A percentile compares a stretch with the other conserved stretches of the same genome.
These are phyloP conservation scores for Durotheca rogersii DNA, from an alignment of 495 filamentous ascomycete genomes.

Conservation along the genomic window DNA sequence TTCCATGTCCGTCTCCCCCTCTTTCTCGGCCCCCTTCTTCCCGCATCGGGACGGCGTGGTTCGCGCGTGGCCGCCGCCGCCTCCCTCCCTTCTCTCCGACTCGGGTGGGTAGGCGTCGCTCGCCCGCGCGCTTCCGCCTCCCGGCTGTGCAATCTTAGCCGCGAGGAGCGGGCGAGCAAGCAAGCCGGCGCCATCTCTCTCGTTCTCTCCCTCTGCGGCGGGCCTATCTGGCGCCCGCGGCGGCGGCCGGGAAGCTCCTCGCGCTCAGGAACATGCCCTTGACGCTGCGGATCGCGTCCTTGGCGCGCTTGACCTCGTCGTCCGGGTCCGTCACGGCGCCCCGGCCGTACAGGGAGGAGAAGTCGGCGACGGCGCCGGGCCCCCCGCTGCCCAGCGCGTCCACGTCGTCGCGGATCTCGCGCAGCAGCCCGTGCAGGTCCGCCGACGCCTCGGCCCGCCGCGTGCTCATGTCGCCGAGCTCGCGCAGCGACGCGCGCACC, in stretches of 20 bases:
- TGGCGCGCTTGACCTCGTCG: conserved; percentile 76
- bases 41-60: no score
- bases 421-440: conserved; percentile 45
- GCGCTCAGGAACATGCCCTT: conserved; percentile 90
- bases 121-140: no score
- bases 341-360: conserved; percentile 35
- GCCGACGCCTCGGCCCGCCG: conserved; percentile 39
- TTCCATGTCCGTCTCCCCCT: no score
- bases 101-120: no score
- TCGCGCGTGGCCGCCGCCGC: no score
- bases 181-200: no score
- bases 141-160: no score
- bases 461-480: conserved; percentile 50
- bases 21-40: no score
- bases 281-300: conserved; percentile 83
- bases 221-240: conserved; percentile 31
- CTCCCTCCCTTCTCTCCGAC: no score
- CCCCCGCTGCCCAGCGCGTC: conserved; percentile 46
- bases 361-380: conserved; percentile 35
- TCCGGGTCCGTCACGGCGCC: conserved; percentile 57
- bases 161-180: no score
- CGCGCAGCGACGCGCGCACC: conserved; percentile 51
- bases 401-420: conserved; percentile 49
- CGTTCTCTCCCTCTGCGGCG: no score
- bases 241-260: conserved; percentile 55